Conservation (phyloP, 2,329 filamentous ascomycete species). For the Fusarium sp. region DNA sequence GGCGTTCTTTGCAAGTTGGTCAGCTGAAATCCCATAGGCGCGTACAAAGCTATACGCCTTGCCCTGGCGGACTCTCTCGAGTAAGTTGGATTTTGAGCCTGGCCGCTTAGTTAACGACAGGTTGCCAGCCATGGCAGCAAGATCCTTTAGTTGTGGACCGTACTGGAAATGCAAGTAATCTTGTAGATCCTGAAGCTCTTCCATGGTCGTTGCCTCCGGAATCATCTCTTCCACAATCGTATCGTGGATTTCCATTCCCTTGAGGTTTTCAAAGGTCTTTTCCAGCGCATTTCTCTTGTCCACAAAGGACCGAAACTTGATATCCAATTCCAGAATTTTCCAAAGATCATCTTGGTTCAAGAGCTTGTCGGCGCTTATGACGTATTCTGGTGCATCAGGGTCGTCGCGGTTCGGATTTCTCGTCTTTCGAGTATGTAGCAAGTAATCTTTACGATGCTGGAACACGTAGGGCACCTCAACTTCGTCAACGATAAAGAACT, state of each 20-base stretch:
- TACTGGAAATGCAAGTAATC: constrained; percentile 98
- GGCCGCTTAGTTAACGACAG: constrained; percentile 81
- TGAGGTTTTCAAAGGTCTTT: constrained; percentile 81
- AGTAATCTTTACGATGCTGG: constrained; percentile 96
- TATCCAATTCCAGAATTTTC: constrained; percentile 93
- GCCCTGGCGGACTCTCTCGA: constrained; percentile 85
- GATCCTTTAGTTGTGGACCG: constrained; percentile 83
- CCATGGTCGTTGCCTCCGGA: constrained; percentile 84
- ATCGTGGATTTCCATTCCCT: constrained; percentile 75
- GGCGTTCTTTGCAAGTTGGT: constrained; percentile 89
- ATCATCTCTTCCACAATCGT: constrained; percentile 84
- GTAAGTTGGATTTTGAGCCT: constrained; percentile 82
- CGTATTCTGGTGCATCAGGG: constrained; percentile 77
- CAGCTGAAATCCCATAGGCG: constrained; percentile 90
- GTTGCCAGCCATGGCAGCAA: constrained; percentile 73
- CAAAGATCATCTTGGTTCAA: constrained; percentile 93
- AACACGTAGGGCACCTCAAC: constrained; percentile 98
- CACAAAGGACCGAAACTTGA: constrained; percentile 92
- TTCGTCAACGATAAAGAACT: constrained; percentile 94
- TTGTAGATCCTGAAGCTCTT: constrained; percentile 95
- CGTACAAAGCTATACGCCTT: constrained; percentile 86
- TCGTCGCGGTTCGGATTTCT: constrained; percentile 73
- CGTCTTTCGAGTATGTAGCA: constrained; percentile 87
- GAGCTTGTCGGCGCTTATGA: constrained; percentile 85
- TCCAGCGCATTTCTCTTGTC: constrained; percentile 92